Percentiles rank a stretch among this genome's conserved stretches.
Evolutionary conservation across 495 filamentous ascomycete genomes (phyloP).

Genomic region (Talaromyces nanjingensis): DNA sequence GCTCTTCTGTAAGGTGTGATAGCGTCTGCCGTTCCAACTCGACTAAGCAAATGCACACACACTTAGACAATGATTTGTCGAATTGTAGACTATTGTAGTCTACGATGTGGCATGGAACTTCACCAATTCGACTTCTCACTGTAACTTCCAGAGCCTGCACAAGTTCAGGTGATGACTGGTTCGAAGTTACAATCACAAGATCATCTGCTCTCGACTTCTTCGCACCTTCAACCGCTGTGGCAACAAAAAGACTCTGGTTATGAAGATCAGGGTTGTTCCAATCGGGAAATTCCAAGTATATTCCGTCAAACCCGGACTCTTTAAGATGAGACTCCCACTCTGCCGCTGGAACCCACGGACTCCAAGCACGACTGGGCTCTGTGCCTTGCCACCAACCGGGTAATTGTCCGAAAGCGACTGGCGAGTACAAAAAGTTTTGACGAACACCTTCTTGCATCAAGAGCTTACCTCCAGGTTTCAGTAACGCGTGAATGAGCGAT

Average conservation of each 20-base stretch:
- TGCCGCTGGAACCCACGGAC: constrained; percentile 20
- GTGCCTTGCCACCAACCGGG: constrained; percentile 48
- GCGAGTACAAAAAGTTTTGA: constrained; percentile 24
- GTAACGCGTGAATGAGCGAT: constrained; percentile 29
- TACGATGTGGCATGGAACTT: background rate
- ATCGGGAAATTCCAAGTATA: constrained; percentile 24
- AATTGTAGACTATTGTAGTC: background rate
- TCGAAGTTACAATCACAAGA: background rate
- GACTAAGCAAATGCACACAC: background rate
- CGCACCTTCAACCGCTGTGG: constrained; percentile 13
- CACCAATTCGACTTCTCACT: background rate
- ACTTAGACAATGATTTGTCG: background rate
- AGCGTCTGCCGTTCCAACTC: constrained; percentile 14
- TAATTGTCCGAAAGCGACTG: constrained; percentile 32
- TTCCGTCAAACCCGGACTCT: constrained; percentile 21
- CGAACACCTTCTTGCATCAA: constrained; percentile 39
- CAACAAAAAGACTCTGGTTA: constrained; percentile 23
- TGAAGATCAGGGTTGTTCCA: constrained; percentile 16
- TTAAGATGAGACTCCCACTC: constrained; percentile 17
- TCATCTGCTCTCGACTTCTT: background rate
- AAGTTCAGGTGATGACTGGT: background rate
- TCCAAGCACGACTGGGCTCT: constrained; percentile 21
- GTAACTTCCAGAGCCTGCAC: background rate
- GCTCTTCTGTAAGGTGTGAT: constrained; percentile 17
- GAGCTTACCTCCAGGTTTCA: constrained; percentile 48